Percentiles rank a stretch among this genome's conserved stretches.
Evolutionary conservation across 345 rosid genomes (phyloP).

Genomic region (Hirschfeldia incana): DNA sequence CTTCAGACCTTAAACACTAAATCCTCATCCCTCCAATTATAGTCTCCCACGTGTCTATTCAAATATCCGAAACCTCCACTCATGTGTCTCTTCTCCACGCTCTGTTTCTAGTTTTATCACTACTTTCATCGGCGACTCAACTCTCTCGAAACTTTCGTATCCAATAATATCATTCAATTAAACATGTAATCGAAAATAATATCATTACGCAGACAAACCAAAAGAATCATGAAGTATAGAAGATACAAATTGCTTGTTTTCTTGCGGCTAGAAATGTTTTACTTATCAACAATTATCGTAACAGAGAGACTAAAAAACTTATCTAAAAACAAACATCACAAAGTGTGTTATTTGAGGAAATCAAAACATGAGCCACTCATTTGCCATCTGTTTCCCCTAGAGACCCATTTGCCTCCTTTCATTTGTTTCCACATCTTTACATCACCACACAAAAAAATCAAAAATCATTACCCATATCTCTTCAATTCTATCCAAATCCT

Average conservation of each 20-base stretch:
- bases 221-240: constrained; percentile 38
- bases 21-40: constrained; percentile 50
- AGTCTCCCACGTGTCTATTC: constrained; percentile 50
- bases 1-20: constrained; percentile 60
- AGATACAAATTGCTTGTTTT: neutral
- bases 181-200: constrained; percentile 7
- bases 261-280: constrained; percentile 16
- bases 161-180: constrained; percentile 8
- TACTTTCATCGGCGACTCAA: constrained; percentile 53
- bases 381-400: constrained; percentile 50
- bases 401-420: constrained; percentile 40
- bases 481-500: constrained; percentile 38
- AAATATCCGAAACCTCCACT: constrained; percentile 60
- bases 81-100: constrained; percentile 58
- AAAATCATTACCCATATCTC: constrained; percentile 31
- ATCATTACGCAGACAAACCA: constrained; percentile 37
- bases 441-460: constrained; percentile 36
- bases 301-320: constrained; percentile 17
- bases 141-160: constrained; percentile 4
- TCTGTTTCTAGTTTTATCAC: constrained; percentile 49
- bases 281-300: constrained; percentile 16
- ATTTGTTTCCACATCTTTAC: constrained; percentile 35
- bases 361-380: constrained; percentile 40
- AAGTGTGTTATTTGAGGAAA: neutral
- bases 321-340: neutral